phyloP scores from a whole-genome alignment of 768 basidiomycete genomes.

The Rhodotorula graminis region DNA sequence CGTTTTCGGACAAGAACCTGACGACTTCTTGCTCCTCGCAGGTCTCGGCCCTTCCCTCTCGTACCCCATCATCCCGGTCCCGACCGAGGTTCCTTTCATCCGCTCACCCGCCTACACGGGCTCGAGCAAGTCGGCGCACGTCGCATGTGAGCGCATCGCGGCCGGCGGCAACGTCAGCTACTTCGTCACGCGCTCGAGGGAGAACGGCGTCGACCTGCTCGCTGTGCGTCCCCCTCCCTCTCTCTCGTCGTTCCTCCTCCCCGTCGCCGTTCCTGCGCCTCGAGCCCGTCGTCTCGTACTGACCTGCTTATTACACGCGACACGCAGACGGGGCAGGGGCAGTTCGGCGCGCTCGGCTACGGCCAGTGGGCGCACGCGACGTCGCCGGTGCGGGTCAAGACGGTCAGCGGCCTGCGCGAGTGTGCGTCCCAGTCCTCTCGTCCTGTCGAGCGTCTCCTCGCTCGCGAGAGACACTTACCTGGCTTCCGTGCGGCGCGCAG shows the following conservation, averaged over 20 bases:
- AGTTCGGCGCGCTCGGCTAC: constrained; percentile 45
- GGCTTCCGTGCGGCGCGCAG: constrained; percentile 1
- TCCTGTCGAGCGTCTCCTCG: neutral
- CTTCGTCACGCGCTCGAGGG: constrained; percentile 21
- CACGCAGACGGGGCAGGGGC: constrained; percentile 24
- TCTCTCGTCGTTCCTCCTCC: neutral
- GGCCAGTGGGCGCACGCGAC: constrained; percentile 64
- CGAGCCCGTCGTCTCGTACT: neutral
- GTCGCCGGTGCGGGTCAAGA: constrained; percentile 66
- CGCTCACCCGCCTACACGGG: constrained; percentile 42
- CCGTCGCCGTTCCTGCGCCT: no score
- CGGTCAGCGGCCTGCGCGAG: constrained; percentile 76
- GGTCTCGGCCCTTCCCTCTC: constrained; percentile 25
- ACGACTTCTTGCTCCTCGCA: neutral
- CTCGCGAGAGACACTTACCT: neutral
- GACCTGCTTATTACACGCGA: no score
- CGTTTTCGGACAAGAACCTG: neutral
- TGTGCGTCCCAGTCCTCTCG: constrained; percentile 54
- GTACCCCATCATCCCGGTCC: constrained; percentile 41
- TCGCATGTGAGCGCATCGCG: constrained; percentile 16
- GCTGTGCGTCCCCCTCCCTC: constrained; percentile 10
- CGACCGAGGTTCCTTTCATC: constrained; percentile 47
- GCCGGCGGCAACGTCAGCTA: constrained; percentile 35
- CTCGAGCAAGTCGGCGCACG: constrained; percentile 40
- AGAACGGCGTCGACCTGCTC: constrained; percentile 19